phyloP scores from a whole-genome alignment of 805 yeast genomes.

The Torulaspora gathmanii region DNA sequence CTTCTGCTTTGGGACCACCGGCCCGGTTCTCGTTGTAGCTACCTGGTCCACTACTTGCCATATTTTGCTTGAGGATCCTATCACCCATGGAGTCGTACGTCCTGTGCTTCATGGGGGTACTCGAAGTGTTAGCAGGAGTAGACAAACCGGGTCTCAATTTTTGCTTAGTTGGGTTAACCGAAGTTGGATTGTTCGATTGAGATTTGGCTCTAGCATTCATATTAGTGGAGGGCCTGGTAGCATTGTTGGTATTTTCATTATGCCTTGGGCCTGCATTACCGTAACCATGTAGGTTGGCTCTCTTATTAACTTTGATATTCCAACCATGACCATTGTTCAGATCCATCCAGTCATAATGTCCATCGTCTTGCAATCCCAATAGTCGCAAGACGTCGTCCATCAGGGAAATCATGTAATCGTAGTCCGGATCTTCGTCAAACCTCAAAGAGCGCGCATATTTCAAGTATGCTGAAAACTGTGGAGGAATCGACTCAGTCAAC shows the following conservation, averaged over 20 bases:
- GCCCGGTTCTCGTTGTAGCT: slow-evolving; percentile 8
- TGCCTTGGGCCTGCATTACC: slow-evolving; percentile 60
- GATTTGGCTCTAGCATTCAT: slow-evolving; percentile 9
- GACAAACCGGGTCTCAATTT: slow-evolving; percentile 7
- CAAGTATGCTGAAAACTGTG: slow-evolving; percentile 70
- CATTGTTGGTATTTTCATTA: slow-evolving; percentile 17
- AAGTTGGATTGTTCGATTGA: slow-evolving; percentile 12
- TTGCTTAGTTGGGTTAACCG: slow-evolving; percentile 14
- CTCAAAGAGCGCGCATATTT: slow-evolving; percentile 61
- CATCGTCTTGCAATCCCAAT: slow-evolving; percentile 57
- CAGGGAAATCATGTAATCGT: slow-evolving; percentile 57
- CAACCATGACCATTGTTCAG: slow-evolving; percentile 77
- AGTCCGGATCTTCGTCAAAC: slow-evolving; percentile 78
- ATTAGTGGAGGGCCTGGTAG: slow-evolving; percentile 4
- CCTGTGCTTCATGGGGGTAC: slow-evolving; percentile 11
- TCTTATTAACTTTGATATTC: slow-evolving; percentile 70
- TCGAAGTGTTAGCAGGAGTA: slow-evolving; percentile 8
- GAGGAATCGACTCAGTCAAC: slow-evolving; percentile 58
- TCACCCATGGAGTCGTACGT: slow-evolving; percentile 31
- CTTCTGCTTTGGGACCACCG: slow-evolving; percentile 8
- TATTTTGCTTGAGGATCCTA: slow-evolving; percentile 10
- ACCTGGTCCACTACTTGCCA: slow-evolving; percentile 4
- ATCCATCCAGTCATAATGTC: slow-evolving; percentile 75
- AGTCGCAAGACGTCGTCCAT: slow-evolving; percentile 57
- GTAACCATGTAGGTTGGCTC: slow-evolving; percentile 77